Conservation (phyloP, 805 yeast species). For the Lachancea sp. region DNA sequence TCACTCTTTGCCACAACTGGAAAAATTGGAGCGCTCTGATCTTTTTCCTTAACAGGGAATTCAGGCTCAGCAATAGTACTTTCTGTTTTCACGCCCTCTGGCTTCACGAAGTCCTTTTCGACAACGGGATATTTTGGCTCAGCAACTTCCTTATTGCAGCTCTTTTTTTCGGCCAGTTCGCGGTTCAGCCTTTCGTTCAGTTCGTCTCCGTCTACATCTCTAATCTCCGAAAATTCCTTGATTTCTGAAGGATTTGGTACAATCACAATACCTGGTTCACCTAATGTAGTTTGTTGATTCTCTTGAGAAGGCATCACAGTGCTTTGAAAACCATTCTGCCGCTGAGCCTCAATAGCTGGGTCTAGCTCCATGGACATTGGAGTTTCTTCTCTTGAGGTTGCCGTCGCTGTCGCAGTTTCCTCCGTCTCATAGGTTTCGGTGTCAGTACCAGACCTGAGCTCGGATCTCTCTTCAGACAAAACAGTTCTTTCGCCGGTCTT, state of each 20-base stretch:
- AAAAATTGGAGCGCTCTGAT: background rate
- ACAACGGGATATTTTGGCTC: slow-evolving; percentile 2
- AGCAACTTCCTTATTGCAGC: slow-evolving; percentile 1
- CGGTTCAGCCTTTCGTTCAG: slow-evolving; percentile 43
- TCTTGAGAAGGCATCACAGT: slow-evolving; percentile 41
- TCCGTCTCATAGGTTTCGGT: slow-evolving; percentile 13
- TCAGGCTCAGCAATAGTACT: background rate
- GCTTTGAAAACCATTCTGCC: slow-evolving; percentile 17
- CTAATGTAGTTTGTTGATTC: slow-evolving; percentile 37
- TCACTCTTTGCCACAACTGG: slow-evolving; percentile 3
- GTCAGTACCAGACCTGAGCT: slow-evolving; percentile 17
- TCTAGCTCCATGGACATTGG: slow-evolving; percentile 18
- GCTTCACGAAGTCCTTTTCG: background rate
- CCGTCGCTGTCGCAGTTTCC: slow-evolving; percentile 10
- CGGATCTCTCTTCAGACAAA: slow-evolving; percentile 29
- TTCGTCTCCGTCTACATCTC: slow-evolving; percentile 50
- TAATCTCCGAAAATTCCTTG: slow-evolving; percentile 54
- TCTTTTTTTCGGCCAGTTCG: slow-evolving; percentile 13
- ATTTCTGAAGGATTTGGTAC: slow-evolving; percentile 55
- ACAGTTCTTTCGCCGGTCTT: slow-evolving; percentile 37
- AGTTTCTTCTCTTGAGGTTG: slow-evolving; percentile 16
- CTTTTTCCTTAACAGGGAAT: slow-evolving; percentile 5
- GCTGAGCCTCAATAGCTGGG: slow-evolving; percentile 7
- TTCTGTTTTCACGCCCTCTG: background rate
- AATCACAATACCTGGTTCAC: slow-evolving; percentile 64